These are phyloP conservation scores for Wallacemonas rigidus DNA, from an alignment of 208 protist genomes.

Conservation along the genomic window DNA sequence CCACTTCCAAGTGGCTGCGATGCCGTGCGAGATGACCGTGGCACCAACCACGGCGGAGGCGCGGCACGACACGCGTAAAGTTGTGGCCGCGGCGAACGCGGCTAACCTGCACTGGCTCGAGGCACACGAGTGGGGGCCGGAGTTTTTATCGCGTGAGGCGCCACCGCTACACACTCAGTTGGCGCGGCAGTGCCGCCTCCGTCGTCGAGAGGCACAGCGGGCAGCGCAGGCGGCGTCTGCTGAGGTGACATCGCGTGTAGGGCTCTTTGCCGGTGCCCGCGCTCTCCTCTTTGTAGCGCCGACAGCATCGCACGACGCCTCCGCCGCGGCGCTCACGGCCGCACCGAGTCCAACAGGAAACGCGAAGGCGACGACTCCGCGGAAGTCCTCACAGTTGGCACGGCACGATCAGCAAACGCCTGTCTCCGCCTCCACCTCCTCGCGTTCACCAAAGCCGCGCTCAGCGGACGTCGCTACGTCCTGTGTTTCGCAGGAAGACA, in stretches of 20 bases:
- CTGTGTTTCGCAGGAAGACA: not conserved
- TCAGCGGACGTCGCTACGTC: too few relatives aligned
- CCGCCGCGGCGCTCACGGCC: not conserved
- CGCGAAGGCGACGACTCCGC: not conserved
- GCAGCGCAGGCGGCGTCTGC: not conserved
- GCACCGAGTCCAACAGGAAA: not conserved
- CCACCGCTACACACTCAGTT: conserved; percentile 22
- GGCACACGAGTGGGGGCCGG: conserved; percentile 41
- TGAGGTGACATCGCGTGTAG: not conserved
- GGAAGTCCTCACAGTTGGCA: not conserved
- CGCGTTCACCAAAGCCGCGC: too few relatives aligned
- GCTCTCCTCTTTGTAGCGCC: conserved; percentile 28
- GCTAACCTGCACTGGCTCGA: conserved; percentile 19
- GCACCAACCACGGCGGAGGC: not conserved
- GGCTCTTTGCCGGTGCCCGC: conserved; percentile 24
- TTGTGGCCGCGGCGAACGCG: not conserved
- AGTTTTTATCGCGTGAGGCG: conserved; percentile 28
- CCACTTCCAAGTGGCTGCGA: not conserved
- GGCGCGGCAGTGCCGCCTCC: conserved; percentile 33
- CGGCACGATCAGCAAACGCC: not conserved
- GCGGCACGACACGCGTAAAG: not conserved
- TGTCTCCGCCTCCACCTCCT: not conserved
- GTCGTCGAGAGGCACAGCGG: conserved; percentile 25
- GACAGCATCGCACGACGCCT: not conserved
- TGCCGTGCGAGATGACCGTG: not conserved